Conservation (phyloP, 1,139 yeast genomes). For the Starmera stellimalicola region DNA sequence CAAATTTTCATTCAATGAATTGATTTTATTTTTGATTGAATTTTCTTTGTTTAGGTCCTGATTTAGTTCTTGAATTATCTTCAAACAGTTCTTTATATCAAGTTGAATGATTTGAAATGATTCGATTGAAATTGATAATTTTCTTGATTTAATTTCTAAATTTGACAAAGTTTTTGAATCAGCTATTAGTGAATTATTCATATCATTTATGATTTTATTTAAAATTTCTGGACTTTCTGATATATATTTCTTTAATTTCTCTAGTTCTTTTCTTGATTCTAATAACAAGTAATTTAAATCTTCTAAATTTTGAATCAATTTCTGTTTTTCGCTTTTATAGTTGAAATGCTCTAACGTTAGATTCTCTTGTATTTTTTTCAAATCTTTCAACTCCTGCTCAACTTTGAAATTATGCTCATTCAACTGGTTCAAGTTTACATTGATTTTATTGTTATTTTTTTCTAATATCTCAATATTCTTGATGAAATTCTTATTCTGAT, state of each 20-base stretch:
- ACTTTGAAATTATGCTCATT: constrained; percentile 48
- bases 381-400: constrained; percentile 52
- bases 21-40: constrained; percentile 30
- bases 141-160: constrained; percentile 40
- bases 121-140: constrained; percentile 46
- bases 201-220: constrained; percentile 44
- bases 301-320: constrained; percentile 40
- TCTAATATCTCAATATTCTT: constrained; percentile 35
- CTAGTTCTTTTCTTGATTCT: constrained; percentile 51
- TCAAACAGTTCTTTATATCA: constrained; percentile 42
- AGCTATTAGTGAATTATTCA: constrained; percentile 37
- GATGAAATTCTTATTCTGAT: constrained; percentile 32
- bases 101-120: constrained; percentile 47
- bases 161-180: constrained; percentile 32
- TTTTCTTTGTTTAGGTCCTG: constrained; percentile 41
- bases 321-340: constrained; percentile 54
- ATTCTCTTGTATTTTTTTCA: constrained; percentile 56
- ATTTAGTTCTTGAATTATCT: constrained; percentile 49
- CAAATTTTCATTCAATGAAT: constrained; percentile 35
- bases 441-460: constrained; percentile 20
- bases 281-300: constrained; percentile 27
- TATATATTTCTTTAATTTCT: constrained; percentile 49
- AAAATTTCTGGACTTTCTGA: constrained; percentile 54
- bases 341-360: constrained; percentile 57
- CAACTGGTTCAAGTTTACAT: constrained; percentile 34